Base-by-base conservation (phyloP, 73 alveolate species). In the Blepharisma stoltei region DNA sequence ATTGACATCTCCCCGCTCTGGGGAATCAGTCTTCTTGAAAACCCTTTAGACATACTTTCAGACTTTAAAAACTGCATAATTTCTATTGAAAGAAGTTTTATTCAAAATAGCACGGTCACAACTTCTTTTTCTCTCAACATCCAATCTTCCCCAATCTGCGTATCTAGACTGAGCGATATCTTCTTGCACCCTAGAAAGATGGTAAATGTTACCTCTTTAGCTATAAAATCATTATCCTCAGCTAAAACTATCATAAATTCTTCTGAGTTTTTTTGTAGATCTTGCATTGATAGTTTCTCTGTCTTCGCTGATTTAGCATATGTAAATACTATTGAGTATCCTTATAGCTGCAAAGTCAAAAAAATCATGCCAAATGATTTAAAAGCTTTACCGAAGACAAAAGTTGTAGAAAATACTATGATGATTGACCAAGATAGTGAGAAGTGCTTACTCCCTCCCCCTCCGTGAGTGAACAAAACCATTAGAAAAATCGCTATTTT, bases 191-290 rank as follows among this genome's bases (percentile, higher is more conserved):
- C n/a, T 14, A 20, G 5, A n/a, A 60, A 60, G 23, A 60, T 60
- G 14, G 46, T 60, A n/a, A 60, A n/a, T 18, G 14, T 5, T 14
- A 9, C 49, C 5, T 38, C 47, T 18, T n/a, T 60, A 8, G 0
- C 0, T 25, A 25, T 60, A 20, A 60, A 60, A 60, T 60, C 73
- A 18, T 18, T 60, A 18, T 60, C 73, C 46, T 38, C 18, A 60
- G 23, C 73, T 18, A 60, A 11, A 20, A 14, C 73, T 5, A 14
- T 60, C 46, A 25, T 60, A 60, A 14, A n/a, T 14, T 60, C 49
- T 38, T n/a, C 73, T 25, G 73, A 60, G 46, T 60, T 1, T 60
- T 8, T 60, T 14, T 60, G 73, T 60, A 60, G 45, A 60, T 18
- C 49, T 38, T 60, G 73, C 5, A 2, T 25, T 1, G 73, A 60